Conservation (phyloP, 805 yeast species). For the Metschnikowia dekortorum region DNA sequence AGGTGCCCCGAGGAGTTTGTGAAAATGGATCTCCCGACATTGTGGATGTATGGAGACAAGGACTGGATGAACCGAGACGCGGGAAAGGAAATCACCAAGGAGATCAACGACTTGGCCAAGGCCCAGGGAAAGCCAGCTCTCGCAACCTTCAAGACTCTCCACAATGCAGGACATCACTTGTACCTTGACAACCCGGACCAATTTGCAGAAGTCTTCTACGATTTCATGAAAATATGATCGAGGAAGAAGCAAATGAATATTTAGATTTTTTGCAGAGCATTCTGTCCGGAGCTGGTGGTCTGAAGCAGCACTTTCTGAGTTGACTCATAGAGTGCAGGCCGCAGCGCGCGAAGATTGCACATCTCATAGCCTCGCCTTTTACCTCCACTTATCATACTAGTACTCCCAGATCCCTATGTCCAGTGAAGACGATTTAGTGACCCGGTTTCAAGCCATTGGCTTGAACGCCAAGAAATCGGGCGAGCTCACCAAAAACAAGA, state of each 20-base stretch:
- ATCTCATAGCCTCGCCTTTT: background rate
- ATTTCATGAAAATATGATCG: background rate
- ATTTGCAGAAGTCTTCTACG: constrained; percentile 21
- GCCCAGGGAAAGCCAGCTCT: constrained; percentile 8
- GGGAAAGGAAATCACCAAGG: constrained; percentile 36
- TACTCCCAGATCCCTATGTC: constrained; percentile 5
- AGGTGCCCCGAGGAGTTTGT: constrained; percentile 43
- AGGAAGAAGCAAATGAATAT: no score
- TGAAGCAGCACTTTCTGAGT: no score
- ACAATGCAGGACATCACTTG: constrained; percentile 51
- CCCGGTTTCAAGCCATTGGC: constrained; percentile 48
- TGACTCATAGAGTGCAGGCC: no score
- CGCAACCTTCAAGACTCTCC: constrained; percentile 27
- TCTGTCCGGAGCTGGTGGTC: no score
- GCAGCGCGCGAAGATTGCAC: background rate
- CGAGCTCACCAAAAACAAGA: constrained; percentile 81
- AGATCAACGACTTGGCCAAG: constrained; percentile 16
- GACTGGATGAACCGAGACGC: constrained; percentile 72
- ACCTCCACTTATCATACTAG: background rate
- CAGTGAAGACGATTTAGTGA: constrained; percentile 28
- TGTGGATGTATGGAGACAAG: constrained; percentile 63
- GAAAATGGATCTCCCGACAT: constrained; percentile 40
- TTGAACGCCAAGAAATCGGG: constrained; percentile 68
- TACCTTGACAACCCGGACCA: constrained; percentile 47
- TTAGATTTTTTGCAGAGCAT: no score